Base-by-base conservation (phyloP, 1,139 yeast species). In the Zhuliangozyma blackwelliae region DNA sequence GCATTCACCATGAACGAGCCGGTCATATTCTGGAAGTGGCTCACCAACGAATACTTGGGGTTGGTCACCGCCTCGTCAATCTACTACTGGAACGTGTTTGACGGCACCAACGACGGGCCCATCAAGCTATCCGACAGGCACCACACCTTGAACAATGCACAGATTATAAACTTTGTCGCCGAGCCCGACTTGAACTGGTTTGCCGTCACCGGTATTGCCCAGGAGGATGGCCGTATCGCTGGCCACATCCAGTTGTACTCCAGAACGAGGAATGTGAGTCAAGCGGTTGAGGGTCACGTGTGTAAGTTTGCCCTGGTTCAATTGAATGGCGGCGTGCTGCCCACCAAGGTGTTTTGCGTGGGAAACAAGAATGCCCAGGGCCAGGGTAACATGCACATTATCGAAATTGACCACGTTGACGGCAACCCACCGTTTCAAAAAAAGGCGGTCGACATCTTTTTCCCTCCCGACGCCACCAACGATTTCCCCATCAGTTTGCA, bases 281-380 rank as follows among this genome's bases (percentile, higher is more conserved):
- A 94, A 68, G 94, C 96, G 23, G 88, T 94, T 52, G 97, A 94
- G 58, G 98, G 98, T 49, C 98, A 94, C 61, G 97, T 95, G 39
- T 92, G 96, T 41, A 80, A 82, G 36, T 94, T 94, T 65, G 90
- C 96, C 36, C 70, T 75, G 40, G 63, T 92, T 46, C 74, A 81
- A 47, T 71, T 90, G 49, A 82, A 79, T 38, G 92, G 90, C 36
- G 88, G 90, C 31, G 51, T 79, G 20, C 63, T 72, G 27, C 94
- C 90, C 40, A 86, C 96, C 35, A 89, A 88, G 62, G 80, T 92
- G 28, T 92, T 94, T 61, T 83, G 87, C 63, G 92, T 90, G 41
- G 92, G 90, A 57, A 88, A 89, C 65, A 82, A 95, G 61, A 79
- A 84, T 41, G 86, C 86, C 34, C 82, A 81, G 43, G 92, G 90